Percentiles rank a stretch among this genome's conserved stretches.
These are phyloP conservation scores for Oryza longistaminata DNA, from an alignment of 176 grass and related monocot species.

Conservation along the genomic window DNA sequence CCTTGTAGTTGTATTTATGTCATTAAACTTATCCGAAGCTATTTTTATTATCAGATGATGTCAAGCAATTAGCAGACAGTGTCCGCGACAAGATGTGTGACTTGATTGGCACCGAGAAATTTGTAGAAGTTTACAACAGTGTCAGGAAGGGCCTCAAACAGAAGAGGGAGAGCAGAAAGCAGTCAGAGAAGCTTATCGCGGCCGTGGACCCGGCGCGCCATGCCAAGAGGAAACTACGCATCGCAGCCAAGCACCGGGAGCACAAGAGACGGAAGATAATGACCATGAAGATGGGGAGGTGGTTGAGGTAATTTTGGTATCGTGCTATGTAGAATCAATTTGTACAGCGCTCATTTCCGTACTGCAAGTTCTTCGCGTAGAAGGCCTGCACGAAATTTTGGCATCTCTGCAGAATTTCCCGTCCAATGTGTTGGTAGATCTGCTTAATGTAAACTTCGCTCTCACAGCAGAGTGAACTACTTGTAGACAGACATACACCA, in stretches of 20 bases:
- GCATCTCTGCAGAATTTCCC: background rate
- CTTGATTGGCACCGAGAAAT: constrained; percentile 66
- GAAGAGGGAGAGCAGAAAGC: constrained; percentile 80
- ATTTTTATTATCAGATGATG: constrained; percentile 65
- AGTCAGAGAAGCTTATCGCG: constrained; percentile 61
- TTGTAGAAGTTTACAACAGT: constrained; percentile 72
- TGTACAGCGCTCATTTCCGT: constrained; percentile 22
- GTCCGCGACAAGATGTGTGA: constrained; percentile 61
- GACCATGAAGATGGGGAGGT: constrained; percentile 71
- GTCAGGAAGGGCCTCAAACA: constrained; percentile 63
- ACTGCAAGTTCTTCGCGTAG: background rate
- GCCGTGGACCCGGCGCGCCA: constrained; percentile 67
- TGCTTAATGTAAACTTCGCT: background rate
- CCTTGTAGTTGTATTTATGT: background rate
- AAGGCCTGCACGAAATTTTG: constrained; percentile 25
- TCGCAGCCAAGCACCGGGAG: constrained; percentile 58
- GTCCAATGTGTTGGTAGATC: background rate
- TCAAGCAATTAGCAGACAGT: constrained; percentile 70
- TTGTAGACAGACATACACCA: background rate
- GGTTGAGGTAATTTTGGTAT: constrained; percentile 51
- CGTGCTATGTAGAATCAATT: background rate
- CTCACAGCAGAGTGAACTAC: background rate
- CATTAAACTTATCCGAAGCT: background rate
- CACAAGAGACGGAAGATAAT: constrained; percentile 80
- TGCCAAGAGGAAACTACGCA: constrained; percentile 75